Evolutionary conservation across 192 early-diverging fungal genomes (phyloP), one percentile per base, ranked within the genome.

Genomic region (Mortierella hygrophila): DNA sequence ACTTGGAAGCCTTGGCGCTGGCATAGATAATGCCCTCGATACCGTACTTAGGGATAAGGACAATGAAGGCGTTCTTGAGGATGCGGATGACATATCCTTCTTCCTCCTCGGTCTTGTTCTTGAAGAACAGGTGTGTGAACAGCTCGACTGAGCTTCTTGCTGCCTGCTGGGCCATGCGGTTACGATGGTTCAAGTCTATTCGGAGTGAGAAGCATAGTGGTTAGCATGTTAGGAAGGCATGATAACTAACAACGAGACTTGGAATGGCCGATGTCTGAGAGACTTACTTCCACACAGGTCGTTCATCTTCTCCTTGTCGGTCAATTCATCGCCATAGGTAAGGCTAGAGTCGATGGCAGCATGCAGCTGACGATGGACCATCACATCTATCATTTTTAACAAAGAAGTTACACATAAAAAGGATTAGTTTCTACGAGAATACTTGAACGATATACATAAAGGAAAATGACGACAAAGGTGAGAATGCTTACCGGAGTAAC

Each of bases 111-210:
- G 87, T 92, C 92, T 99, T 99, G 83, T 94, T 94, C 89, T 95
- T 97, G 91, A 99, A 99, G 91, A 97, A 99, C 76, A 99, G 77
- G 77, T 97, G 94, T 2, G 99, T 99, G 92, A 94, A 99, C 16
- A 99, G 92, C 90, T 99, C 99, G 16, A 98, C 99, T 3, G 97
- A 98, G 42, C 96, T 95, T 9, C 98, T 93, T 16, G 94, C 91
- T 0, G 99, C 99, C 76, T 97, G 95, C 88, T 99, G 99, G 9
- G 99, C 99, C 95, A 96, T 97, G 10, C 97, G 92, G 88, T 99
- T 93, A 41, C 99, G 94, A 87, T 97, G 96, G 89, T 99, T 99
- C 49, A 99, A 91, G 77, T 71, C 91, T 91, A 81, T 76, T 40
- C 0, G 78, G 68, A 71, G 79, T 3, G 79, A 81, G 10, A 76